Evolutionary conservation across 768 basidiomycete species (phyloP), one percentile per base, ranked within the genome.

Genomic region (Flagelloscypha sp.): DNA sequence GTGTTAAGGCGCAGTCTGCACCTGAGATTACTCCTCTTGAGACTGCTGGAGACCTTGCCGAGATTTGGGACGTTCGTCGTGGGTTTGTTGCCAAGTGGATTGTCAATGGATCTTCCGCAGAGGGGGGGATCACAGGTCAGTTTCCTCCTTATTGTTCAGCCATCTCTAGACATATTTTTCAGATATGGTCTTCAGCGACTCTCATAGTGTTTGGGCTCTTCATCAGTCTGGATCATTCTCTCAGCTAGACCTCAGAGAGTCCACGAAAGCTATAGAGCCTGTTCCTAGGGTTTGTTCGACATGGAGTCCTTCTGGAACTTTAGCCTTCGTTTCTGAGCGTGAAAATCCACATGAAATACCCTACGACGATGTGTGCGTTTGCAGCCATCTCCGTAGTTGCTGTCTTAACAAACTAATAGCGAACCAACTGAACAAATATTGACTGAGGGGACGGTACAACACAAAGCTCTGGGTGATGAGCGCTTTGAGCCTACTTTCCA

Each of bases 21-120:
- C n/a, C n/a, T n/a, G n/a, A n/a, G n/a, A n/a, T n/a, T n/a, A n/a
- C n/a, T n/a, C n/a, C n/a, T n/a, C n/a, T n/a, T n/a, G n/a, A n/a
- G n/a, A n/a, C n/a, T n/a, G n/a, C 47, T 3, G 72, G 76, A 3
- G 80, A 86, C 48, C 61, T 75, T 0, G 66, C 87, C 20, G 86
- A 89, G 47, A 79, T 90, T 16, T 92, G 88, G 88, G 87, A 92
- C 52, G 83, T 84, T 2, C 66, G 87, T 36, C 64, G 88, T 30
- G 72, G 74, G 0, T 85, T 81, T 72, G 68, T 89, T 32, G 79
- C 83, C 5, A 92, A 90, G 57, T 90, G 87, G 82, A 69, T 72
- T 2, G 70, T 88, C 8, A 68, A 65, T 15, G 74, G 77, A 10
- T 75, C 74, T 9, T 63, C 71, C 4, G 63, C 61, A 1, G 86